Base-by-base conservation (phyloP, 2,329 filamentous ascomycete species). In the Colletotrichum sp. region DNA sequence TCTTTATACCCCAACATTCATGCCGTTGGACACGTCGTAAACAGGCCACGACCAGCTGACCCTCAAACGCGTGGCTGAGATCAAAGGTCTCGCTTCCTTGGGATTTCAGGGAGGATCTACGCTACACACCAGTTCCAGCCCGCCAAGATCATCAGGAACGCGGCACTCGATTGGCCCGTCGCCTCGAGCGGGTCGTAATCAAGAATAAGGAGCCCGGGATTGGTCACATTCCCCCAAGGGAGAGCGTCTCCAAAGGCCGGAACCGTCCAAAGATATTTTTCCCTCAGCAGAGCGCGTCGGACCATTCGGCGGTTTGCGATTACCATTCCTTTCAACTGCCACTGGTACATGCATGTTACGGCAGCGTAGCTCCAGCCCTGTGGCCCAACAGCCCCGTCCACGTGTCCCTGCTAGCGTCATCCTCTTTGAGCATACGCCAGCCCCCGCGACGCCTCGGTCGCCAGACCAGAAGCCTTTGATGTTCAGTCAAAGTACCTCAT, bases 401-500 rank as follows among this genome's bases (percentile, higher is more conserved):
- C 44, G 44, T 52, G 44, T 52, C 44, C 44, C 44, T 13, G 44
- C 44, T 52, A 21, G 44, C 44, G 44, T 13, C n/a, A 52, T 52
- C 44, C 44, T 21, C n/a, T 52, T 52, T 52, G 18, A 49, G 44
- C 10, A 52, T 52, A 49, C 18, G 39, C 39, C 39, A 49, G 39
- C 39, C n/a, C n/a, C 44, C 18, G 6, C 44, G 44, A 13, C n/a
- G n/a, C 10, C 44, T 52, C 44, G 6, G 44, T 1, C 10, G 44
- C 10, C 10, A 8, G n/a, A 52, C 44, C n/a, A 21, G n/a, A 21
- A 21, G 3, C 44, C 10, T 52, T 21, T 1, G 39, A 3, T 6
- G 10, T 32, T 36, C 12, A 77, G 13, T 77, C 70, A 30, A 73
- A 77, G 32, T 76, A 77, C 28, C 63, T 78, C 3, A 76, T 73